Conservation (phyloP, 768 basidiomycete genomes). For the Cantharellus cinnabarinus region DNA sequence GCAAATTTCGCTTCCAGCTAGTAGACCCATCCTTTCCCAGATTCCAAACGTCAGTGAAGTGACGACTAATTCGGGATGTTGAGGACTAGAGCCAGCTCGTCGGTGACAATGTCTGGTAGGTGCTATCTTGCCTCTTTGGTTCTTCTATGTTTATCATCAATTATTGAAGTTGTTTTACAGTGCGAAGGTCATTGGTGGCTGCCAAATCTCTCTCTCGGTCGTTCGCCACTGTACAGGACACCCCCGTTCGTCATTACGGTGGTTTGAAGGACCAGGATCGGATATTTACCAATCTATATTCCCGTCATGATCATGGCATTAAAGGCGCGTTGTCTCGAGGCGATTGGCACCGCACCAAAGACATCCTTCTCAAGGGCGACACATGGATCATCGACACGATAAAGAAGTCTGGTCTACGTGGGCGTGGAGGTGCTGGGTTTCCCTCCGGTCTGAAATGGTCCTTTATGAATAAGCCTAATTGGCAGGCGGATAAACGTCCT, state of each 20-base stretch:
- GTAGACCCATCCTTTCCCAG: no score
- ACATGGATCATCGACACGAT: slow-evolving; percentile 92
- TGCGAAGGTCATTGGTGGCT: no score
- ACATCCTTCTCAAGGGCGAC: slow-evolving; percentile 87
- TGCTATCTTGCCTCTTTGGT: no score
- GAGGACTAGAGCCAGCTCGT: no score
- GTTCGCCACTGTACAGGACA: slow-evolving; percentile 56
- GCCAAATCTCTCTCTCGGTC: not conserved
- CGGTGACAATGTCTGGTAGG: no score
- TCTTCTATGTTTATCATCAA: no score
- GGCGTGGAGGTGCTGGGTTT: slow-evolving; percentile 92
- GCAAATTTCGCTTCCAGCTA: no score
- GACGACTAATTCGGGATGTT: no score
- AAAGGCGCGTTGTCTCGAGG: slow-evolving; percentile 86
- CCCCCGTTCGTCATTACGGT: slow-evolving; percentile 82
- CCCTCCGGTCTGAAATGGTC: slow-evolving; percentile 94
- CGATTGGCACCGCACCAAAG: slow-evolving; percentile 97
- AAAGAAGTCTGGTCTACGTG: slow-evolving; percentile 88
- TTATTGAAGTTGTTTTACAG: no score
- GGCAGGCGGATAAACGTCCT: slow-evolving; percentile 81
- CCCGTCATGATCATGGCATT: slow-evolving; percentile 72
- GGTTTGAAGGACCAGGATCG: slow-evolving; percentile 88
- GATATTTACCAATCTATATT: slow-evolving; percentile 83
- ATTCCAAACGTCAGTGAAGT: no score
- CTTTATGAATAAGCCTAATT: slow-evolving; percentile 99